phyloP scores from a whole-genome alignment of 768 basidiomycete genomes.

The Termitomyces sp. region DNA sequence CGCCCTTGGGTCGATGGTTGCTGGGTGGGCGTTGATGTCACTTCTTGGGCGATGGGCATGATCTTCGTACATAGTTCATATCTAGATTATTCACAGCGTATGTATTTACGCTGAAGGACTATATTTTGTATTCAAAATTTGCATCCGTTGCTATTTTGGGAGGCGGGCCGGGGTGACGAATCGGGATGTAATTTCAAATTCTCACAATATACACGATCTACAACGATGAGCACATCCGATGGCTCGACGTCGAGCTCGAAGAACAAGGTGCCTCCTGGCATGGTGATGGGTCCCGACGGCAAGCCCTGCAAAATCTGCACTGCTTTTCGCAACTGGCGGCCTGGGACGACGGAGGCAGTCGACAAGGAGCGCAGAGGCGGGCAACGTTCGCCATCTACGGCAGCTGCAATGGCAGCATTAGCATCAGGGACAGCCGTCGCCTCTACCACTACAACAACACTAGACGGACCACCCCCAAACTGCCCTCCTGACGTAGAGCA shows the following conservation, averaged over 20 bases:
- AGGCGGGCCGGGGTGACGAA: constrained; percentile 7
- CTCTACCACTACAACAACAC: constrained; percentile 23
- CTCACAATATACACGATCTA: background rate
- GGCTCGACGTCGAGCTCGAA: constrained; percentile 6
- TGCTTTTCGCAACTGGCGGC: constrained; percentile 72
- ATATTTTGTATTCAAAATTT: background rate
- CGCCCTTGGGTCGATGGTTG: constrained; percentile 72
- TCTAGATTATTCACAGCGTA: background rate
- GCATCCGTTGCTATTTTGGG: background rate
- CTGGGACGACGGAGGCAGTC: constrained; percentile 33
- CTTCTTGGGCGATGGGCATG: constrained; percentile 89
- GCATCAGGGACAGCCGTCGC: constrained; percentile 20
- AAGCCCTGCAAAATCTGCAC: constrained; percentile 95
- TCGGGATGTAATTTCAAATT: background rate
- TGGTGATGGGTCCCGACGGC: constrained; percentile 89
- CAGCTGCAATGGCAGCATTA: constrained; percentile 28
- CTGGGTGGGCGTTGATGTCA: constrained; percentile 88
- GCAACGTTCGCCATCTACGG: constrained; percentile 19
- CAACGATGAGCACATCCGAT: constrained; percentile 9
- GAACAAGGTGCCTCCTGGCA: constrained; percentile 64
- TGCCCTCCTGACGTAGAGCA: constrained; percentile 92
- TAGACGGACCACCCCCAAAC: constrained; percentile 48
- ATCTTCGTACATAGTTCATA: constrained; percentile 10
- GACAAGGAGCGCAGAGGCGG: constrained; percentile 21
- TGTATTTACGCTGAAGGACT: background rate